Evolutionary conservation across 768 basidiomycete species (phyloP).

Genomic region (Trametes gibbosa): DNA sequence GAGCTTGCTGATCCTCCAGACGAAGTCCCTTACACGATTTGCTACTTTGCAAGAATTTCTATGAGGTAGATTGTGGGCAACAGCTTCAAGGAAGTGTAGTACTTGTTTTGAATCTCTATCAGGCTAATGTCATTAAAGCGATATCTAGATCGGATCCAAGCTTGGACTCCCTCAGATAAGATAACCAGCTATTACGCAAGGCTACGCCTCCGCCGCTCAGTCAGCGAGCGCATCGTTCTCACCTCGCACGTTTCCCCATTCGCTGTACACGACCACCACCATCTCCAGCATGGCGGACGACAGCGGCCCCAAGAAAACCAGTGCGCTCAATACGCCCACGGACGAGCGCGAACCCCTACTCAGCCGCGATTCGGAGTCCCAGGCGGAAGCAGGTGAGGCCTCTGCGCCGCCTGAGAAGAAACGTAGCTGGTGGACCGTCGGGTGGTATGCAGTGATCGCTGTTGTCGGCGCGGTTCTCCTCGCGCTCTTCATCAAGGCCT

Average conservation of each 20-base stretch:
- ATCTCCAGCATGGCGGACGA: background rate
- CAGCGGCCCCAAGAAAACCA: background rate
- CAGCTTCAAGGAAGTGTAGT: no score
- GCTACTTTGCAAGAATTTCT: no score
- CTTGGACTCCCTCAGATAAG: background rate
- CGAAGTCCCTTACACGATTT: no score
- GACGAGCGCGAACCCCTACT: constrained; percentile 25
- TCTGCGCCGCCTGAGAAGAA: constrained; percentile 21
- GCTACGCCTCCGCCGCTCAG: constrained; percentile 2
- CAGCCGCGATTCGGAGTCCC: constrained; percentile 7
- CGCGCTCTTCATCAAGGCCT: constrained; percentile 62
- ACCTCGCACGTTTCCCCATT: background rate
- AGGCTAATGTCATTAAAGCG: no score
- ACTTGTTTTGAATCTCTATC: no score
- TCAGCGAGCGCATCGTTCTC: constrained; percentile 6
- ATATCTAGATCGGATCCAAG: background rate
- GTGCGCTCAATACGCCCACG: background rate
- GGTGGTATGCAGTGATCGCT: constrained; percentile 34
- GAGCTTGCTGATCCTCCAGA: no score
- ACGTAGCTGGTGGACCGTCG: constrained; percentile 27
- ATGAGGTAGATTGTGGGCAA: no score
- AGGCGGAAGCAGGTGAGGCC: constrained; percentile 12
- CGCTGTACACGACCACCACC: background rate
- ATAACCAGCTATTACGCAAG: background rate
- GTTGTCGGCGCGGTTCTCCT: constrained; percentile 39